Conservation (phyloP, 129 eudicot species). For the Erigeron canadensis region DNA sequence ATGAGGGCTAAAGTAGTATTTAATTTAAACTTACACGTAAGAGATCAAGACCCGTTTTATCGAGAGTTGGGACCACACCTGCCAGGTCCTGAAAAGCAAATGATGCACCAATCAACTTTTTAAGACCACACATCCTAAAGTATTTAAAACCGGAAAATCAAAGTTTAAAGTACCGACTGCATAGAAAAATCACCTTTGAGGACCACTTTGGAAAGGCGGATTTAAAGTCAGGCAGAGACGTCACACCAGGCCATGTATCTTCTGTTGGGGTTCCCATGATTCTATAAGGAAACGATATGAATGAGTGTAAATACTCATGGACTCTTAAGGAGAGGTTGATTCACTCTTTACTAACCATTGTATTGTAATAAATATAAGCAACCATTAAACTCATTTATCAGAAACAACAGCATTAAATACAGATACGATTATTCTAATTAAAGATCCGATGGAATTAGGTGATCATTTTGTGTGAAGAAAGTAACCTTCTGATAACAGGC, state of each 20-base stretch:
- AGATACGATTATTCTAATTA: constrained; percentile 3
- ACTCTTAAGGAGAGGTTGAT: constrained; percentile 11
- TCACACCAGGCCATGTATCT: constrained; percentile 95
- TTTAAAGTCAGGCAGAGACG: constrained; percentile 85
- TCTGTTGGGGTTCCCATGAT: constrained; percentile 94
- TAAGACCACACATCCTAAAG: not conserved
- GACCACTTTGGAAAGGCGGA: constrained; percentile 87
- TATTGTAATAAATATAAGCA: not conserved
- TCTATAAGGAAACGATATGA: constrained; percentile 39
- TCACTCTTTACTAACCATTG: not conserved
- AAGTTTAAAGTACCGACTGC: not conserved
- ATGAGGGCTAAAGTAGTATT: constrained; percentile 7
- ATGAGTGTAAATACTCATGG: not conserved
- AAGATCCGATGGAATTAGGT: constrained; percentile 1
- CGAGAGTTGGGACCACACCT: constrained; percentile 79
- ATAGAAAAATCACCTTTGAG: constrained; percentile 58
- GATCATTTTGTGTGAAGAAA: constrained; percentile 3
- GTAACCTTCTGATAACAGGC: constrained; percentile 1
- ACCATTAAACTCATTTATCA: constrained; percentile 8
- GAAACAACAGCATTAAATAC: constrained; percentile 5
- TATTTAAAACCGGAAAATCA: not conserved
- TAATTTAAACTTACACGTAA: constrained; percentile 56
- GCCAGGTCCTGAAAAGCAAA: constrained; percentile 63
- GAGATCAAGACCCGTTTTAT: constrained; percentile 82
- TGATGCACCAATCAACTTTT: constrained; percentile 20